Percentiles rank a stretch among this genome's conserved stretches.
These are phyloP conservation scores for Acacia acuminata DNA, from an alignment of 306 rosid genomes.

Conservation along the genomic window DNA sequence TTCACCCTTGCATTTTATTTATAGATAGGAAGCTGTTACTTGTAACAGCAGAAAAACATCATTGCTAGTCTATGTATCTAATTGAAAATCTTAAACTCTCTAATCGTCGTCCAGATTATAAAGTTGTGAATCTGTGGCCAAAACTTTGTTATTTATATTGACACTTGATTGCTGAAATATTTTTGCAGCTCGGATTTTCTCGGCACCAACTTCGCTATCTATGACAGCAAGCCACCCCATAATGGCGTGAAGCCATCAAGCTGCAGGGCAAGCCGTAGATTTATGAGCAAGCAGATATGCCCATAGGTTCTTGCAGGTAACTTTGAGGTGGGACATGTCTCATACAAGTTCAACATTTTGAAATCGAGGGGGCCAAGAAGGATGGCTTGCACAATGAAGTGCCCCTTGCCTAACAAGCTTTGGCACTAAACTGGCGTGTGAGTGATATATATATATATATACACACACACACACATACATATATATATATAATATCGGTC, in stretches of 20 bases:
- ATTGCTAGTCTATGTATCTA: neutral
- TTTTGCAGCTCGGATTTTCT: slow-evolving; percentile 92
- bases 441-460: slow-evolving; percentile 42
- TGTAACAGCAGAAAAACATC: neutral
- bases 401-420: slow-evolving; percentile 93
- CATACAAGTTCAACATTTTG: slow-evolving; percentile 90
- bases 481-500: no score
- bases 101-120: neutral
- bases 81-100: neutral
- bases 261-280: slow-evolving; percentile 77
- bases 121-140: neutral
- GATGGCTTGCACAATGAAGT: slow-evolving; percentile 76
- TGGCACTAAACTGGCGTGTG: slow-evolving; percentile 98
- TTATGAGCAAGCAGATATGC: slow-evolving; percentile 95
- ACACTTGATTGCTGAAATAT: slow-evolving; percentile 18
- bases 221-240: slow-evolving; percentile 88
- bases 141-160: neutral
- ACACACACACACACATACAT: no score
- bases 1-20: neutral
- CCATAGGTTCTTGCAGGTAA: slow-evolving; percentile 96
- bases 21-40: neutral
- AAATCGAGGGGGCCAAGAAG: slow-evolving; percentile 99
- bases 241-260: slow-evolving; percentile 87
- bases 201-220: slow-evolving; percentile 90
- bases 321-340: slow-evolving; percentile 88